Conservation (phyloP, 495 filamentous ascomycete genomes). For the Daldinia decipiens region DNA sequence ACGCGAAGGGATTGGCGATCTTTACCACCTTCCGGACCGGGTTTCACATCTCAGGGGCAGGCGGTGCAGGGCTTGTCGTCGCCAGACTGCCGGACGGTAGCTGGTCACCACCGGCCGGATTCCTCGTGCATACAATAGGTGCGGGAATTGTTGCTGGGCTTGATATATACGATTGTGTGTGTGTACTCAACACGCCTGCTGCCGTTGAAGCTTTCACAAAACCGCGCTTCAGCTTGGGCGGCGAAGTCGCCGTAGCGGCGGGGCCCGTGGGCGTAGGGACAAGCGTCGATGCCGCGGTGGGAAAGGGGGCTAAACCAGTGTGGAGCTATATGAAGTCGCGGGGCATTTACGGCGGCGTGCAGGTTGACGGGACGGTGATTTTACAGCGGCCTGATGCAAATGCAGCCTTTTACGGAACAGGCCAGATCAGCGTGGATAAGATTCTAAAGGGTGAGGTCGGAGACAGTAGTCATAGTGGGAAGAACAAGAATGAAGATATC, state of each 20-base stretch:
- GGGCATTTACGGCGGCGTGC: constrained; percentile 78
- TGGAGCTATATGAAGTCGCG: constrained; percentile 84
- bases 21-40: constrained; percentile 88
- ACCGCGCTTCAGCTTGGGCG: constrained; percentile 75
- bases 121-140: constrained; percentile 78
- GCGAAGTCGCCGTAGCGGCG: constrained; percentile 76
- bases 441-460: constrained; percentile 72
- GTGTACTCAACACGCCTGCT: constrained; percentile 78
- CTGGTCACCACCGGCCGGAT: constrained; percentile 85
- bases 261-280: constrained; percentile 78
- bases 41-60: constrained; percentile 81
- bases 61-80: constrained; percentile 77
- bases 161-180: constrained; percentile 86
- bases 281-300: constrained; percentile 52
- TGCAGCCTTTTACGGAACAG: constrained; percentile 75
- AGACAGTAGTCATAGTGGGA: neutral
- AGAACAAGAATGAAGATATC: constrained; percentile 7
- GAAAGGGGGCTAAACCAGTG: constrained; percentile 59
- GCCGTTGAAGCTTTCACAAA: constrained; percentile 79
- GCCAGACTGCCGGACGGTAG: constrained; percentile 73
- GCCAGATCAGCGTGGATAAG: constrained; percentile 62
- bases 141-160: constrained; percentile 81
- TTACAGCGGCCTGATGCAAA: constrained; percentile 82
- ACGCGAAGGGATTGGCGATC: constrained; percentile 80
- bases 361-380: constrained; percentile 79